Base-by-base conservation (phyloP, 2,329 filamentous ascomycete genomes). In the Aspergillus brasiliensis region DNA sequence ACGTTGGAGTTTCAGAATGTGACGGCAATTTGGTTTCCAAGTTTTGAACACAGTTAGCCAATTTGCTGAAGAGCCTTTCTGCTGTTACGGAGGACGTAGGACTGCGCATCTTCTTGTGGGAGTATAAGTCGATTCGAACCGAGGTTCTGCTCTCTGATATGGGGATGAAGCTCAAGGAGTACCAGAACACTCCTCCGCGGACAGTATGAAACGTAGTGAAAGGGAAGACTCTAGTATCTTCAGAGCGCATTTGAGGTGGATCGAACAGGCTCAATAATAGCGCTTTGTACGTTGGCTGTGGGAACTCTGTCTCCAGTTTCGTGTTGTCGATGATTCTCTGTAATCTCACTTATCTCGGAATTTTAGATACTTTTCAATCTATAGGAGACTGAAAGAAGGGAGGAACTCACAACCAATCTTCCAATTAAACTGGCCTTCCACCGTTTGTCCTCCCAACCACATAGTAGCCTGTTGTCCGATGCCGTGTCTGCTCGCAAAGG, bases 351-450 rank as follows among this genome's bases (percentile, higher is more conserved):
- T 23, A n/a, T 61, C 60, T 44, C 8, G 51, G 17, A 8, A 11
- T 19, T 23, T 25, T 17, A 37, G 28, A 28, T 19, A 37, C 8
- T 28, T 25, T 19, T 15, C n/a, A n/a, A 23, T 3, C 8, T 27
- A 1, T 8, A 19, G 15, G 13, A 11, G 13, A 17, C 3, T n/a
- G 4, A 42, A 2, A 13, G 19, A 0, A 8, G 8, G 11, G 8
- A 19, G 8, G 52, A 31, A 64, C 67, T 67, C 27, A 76, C 74
- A 44, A 10, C 62, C 65, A 23, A 67, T 27, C 61, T 76, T 76
- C 74, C 74, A 76, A 53, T 76, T 75, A 13, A 76, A 75, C 0
- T 42, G 31, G 0, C 70, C 71, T 13, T 69, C 62, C 19, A 75
- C 17, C 0, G 66, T 69, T 44, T 65, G 65, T 6, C 74, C 73